Base-by-base conservation (phyloP, 495 filamentous ascomycete genomes). In the Daldinia loculata region DNA sequence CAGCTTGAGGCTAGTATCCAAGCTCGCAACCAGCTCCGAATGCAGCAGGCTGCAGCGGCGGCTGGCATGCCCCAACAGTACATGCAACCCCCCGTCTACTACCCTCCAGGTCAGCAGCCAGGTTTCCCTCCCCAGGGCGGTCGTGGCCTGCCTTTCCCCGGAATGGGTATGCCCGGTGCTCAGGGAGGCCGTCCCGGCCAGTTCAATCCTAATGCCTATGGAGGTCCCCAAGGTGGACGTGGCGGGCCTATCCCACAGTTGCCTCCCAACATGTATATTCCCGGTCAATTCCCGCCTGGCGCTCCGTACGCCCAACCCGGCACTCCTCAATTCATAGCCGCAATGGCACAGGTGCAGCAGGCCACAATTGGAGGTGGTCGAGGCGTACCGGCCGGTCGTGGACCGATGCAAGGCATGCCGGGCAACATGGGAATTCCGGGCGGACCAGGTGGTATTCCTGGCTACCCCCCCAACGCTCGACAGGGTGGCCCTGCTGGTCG, bases 1-100 rank as follows among this genome's bases (percentile, higher is more conserved):
- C 95, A 98, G 82, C 90, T 99, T 73, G 95, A 99, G 85, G 94
- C 95, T 71, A 97, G 93, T 86, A 98, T 99, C 79, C 96, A 98
- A 85, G 94, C 95, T 80, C 94, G 95, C 79, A 98, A 98, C 86
- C 93, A 95, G 82, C 89, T 98, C 77, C 90, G 96, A 72, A 94
- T 98, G 89, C 96, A 98, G 85, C 95, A 99, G 83, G 91, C 93
- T 74, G 95, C 94, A 59, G 94, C 96, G 60, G 93, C 89, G 59
- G 95, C 93, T 61, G 94, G 93, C 74, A 93, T 97, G 86, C 92
- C 92, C 67, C 91, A 93, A 80, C 91, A 92, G 81, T 90, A 84
- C 81, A 84, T 95, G 89, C 92, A 93, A 79, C 87, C 91, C 63
- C 89, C 91, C 53, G 93, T 97, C 84, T 97, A 93, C 86, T 96